Evolutionary conservation across 768 basidiomycete genomes (phyloP).

Genomic region (Clavulina sp.): DNA sequence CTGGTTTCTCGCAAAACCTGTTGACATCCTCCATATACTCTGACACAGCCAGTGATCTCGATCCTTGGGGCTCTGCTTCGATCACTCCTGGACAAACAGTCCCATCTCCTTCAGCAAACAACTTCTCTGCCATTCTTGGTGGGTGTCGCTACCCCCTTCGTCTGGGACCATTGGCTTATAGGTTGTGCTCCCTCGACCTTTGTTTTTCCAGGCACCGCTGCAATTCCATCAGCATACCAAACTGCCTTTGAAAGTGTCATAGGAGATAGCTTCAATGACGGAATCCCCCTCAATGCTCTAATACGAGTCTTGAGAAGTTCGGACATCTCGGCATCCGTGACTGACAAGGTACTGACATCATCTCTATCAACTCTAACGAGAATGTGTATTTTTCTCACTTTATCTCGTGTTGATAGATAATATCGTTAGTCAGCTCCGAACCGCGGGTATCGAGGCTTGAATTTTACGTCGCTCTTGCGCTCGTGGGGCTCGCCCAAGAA

Average conservation of each 20-base stretch:
- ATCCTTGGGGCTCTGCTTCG: no score
- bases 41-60: no score
- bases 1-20: no score
- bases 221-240: constrained; percentile 61
- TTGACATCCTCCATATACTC: no score
- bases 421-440: constrained; percentile 70
- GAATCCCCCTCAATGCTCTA: constrained; percentile 63
- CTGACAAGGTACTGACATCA: constrained; percentile 51
- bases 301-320: constrained; percentile 68
- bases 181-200: no score
- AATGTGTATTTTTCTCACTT: background rate
- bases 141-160: no score
- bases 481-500: constrained; percentile 73
- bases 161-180: no score
- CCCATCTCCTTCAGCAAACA: no score
- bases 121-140: no score
- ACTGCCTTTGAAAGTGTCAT: constrained; percentile 59
- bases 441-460: constrained; percentile 73
- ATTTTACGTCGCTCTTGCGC: constrained; percentile 78
- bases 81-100: no score
- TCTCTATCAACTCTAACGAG: background rate
- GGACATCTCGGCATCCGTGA: constrained; percentile 57
- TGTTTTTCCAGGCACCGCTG: constrained; percentile 44
- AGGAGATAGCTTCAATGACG: constrained; percentile 51
- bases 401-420: constrained; percentile 37